Evolutionary conservation across 2,329 filamentous ascomycete genomes (phyloP).

Genomic region (Hymenoscyphus linearis): DNA sequence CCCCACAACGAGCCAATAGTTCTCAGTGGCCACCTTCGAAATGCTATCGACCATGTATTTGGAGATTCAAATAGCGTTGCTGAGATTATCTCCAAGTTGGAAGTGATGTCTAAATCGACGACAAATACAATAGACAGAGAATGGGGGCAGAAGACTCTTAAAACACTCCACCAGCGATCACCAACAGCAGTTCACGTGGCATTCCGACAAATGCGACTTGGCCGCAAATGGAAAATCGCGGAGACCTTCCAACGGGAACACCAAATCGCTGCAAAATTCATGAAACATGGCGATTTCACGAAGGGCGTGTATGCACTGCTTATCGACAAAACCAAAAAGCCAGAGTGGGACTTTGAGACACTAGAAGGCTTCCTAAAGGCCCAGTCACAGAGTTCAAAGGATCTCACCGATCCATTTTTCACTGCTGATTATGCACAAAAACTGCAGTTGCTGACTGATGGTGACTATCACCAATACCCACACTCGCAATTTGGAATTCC

Average conservation of each 20-base stretch:
- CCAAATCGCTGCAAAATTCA: slow-evolving; percentile 79
- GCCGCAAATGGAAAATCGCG: slow-evolving; percentile 70
- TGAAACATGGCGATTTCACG: slow-evolving; percentile 85
- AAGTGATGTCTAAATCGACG: neutral
- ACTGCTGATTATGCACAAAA: slow-evolving; percentile 34
- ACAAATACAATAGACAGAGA: slow-evolving; percentile 37
- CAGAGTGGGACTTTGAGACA: slow-evolving; percentile 66
- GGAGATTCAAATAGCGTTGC: slow-evolving; percentile 53
- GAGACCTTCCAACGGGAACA: slow-evolving; percentile 84
- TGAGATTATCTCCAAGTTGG: slow-evolving; percentile 59
- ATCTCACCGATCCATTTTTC: slow-evolving; percentile 66
- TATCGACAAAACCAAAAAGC: slow-evolving; percentile 54
- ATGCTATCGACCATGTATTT: slow-evolving; percentile 83
- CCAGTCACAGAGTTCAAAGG: slow-evolving; percentile 36
- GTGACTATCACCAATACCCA: slow-evolving; percentile 70
- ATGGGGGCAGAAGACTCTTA: slow-evolving; percentile 76
- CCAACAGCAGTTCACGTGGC: slow-evolving; percentile 84
- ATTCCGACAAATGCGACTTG: slow-evolving; percentile 74
- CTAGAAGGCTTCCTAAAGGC: slow-evolving; percentile 59
- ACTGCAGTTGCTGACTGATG: slow-evolving; percentile 56
- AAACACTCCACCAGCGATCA: slow-evolving; percentile 71
- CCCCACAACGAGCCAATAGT: slow-evolving; percentile 67
- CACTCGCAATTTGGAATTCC: slow-evolving; percentile 62
- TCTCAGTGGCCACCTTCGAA: slow-evolving; percentile 64
- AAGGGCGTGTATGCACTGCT: slow-evolving; percentile 84